Evolutionary conservation across 495 filamentous ascomycete species (phyloP).

Genomic region (Aspergillus leporis): DNA sequence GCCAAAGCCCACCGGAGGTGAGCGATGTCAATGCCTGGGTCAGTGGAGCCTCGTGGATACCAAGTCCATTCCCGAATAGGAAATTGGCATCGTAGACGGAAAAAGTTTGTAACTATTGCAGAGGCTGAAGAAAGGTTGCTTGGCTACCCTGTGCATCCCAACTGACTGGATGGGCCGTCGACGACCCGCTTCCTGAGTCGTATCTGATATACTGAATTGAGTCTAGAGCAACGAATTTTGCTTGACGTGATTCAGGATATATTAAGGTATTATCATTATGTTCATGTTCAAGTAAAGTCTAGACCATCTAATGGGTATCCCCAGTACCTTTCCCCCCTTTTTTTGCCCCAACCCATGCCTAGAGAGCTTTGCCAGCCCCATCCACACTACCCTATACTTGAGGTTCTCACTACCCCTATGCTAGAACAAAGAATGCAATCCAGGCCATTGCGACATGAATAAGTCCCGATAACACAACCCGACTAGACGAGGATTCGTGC

Average conservation of each 20-base stretch:
- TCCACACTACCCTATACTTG: neutral
- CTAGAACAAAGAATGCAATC: neutral
- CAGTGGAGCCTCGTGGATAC: neutral
- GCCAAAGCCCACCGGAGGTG: neutral
- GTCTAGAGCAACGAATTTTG: neutral
- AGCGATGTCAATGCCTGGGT: neutral
- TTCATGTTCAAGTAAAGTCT: neutral
- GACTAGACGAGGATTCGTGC: slow-evolving; percentile 4
- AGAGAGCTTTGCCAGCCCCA: neutral
- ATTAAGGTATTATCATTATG: neutral
- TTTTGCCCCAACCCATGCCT: neutral
- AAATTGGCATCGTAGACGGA: neutral
- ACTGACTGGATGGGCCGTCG: too few relatives aligned
- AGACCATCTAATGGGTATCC: neutral
- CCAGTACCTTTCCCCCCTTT: neutral
- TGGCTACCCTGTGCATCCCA: too few relatives aligned
- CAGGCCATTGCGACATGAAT: neutral
- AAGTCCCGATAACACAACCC: neutral
- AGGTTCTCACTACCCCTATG: neutral
- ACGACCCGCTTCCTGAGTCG: too few relatives aligned
- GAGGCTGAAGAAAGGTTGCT: too few relatives aligned
- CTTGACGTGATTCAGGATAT: neutral
- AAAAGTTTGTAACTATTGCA: neutral
- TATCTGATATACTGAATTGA: too few relatives aligned
- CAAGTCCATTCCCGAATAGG: neutral